Conservation (phyloP, 2,329 filamentous ascomycete genomes). For the Aspergillus sojae region DNA sequence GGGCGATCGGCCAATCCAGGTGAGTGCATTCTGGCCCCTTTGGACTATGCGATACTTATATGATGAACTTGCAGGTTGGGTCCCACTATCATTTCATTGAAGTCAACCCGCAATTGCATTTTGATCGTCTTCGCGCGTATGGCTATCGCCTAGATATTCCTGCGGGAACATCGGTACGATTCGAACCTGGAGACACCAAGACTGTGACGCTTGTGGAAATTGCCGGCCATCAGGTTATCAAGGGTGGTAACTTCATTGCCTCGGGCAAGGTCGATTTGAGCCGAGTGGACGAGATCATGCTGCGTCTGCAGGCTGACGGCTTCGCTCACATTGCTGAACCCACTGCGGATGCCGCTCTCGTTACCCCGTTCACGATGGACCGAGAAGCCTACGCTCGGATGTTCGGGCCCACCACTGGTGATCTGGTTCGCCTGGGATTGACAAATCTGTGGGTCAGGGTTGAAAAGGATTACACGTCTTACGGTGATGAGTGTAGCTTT, state of each 20-base stretch:
- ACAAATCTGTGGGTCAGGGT: constrained; percentile 91
- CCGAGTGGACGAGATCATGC: constrained; percentile 67
- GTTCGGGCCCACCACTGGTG: constrained; percentile 91
- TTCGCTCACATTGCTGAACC: constrained; percentile 79
- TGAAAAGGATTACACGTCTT: constrained; percentile 79
- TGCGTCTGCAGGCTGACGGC: constrained; percentile 68
- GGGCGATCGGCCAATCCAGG: constrained; percentile 88
- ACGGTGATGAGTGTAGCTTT: constrained; percentile 94
- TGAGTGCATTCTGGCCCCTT: constrained; percentile 39
- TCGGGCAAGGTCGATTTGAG: constrained; percentile 69
- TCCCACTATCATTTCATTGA: constrained; percentile 97
- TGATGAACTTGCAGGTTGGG: constrained; percentile 58
- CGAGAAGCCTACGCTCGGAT: constrained; percentile 78
- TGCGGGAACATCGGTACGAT: constrained; percentile 87
- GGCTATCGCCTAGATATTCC: constrained; percentile 87
- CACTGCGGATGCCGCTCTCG: constrained; percentile 54
- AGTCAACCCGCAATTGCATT: constrained; percentile 85
- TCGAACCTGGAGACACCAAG: constrained; percentile 90
- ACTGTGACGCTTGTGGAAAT: constrained; percentile 91
- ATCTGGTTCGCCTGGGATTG: constrained; percentile 76
- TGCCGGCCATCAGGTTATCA: constrained; percentile 75
- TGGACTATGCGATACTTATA: neutral
- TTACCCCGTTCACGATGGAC: constrained; percentile 71
- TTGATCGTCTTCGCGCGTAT: constrained; percentile 80
- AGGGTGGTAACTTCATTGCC: constrained; percentile 80